These are phyloP conservation scores for Corymbia maculata DNA, from an alignment of 345 rosid species.

Conservation along the genomic window DNA sequence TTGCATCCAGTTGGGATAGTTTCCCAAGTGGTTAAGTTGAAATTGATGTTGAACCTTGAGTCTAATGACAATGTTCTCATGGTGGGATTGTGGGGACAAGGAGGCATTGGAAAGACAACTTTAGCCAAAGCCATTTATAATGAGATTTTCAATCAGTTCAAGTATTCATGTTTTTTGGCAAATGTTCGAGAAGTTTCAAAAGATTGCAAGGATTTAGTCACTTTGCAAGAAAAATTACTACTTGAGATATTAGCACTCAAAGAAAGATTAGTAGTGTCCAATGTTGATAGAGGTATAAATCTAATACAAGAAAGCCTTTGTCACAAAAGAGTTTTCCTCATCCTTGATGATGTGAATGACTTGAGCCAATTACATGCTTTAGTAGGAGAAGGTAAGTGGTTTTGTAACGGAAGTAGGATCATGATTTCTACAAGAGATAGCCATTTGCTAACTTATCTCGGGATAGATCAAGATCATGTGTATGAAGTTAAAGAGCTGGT, in stretches of 20 bases:
- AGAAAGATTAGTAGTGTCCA: background rate
- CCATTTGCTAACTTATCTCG: background rate
- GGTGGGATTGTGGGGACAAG: background rate
- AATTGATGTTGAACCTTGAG: background rate
- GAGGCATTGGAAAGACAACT: background rate
- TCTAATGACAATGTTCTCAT: background rate
- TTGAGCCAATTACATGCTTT: fast-evolving
- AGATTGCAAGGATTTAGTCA: background rate
- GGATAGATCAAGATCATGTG: background rate
- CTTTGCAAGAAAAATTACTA: background rate
- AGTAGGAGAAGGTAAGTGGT: background rate
- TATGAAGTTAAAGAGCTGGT: fast-evolving
- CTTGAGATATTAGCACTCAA: background rate
- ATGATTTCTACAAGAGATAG: background rate
- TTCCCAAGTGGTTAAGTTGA: fast-evolving
- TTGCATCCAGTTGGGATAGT: background rate
- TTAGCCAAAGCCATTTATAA: background rate
- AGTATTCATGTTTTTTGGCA: background rate
- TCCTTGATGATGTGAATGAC: background rate
- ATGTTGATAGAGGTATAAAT: background rate
- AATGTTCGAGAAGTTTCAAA: background rate
- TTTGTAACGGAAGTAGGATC: background rate
- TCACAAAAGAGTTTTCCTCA: background rate
- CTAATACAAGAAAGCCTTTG: background rate
- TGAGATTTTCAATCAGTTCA: background rate